phyloP scores from a whole-genome alignment of 106 monocot genomes.

The Narthecium ossifragum region DNA sequence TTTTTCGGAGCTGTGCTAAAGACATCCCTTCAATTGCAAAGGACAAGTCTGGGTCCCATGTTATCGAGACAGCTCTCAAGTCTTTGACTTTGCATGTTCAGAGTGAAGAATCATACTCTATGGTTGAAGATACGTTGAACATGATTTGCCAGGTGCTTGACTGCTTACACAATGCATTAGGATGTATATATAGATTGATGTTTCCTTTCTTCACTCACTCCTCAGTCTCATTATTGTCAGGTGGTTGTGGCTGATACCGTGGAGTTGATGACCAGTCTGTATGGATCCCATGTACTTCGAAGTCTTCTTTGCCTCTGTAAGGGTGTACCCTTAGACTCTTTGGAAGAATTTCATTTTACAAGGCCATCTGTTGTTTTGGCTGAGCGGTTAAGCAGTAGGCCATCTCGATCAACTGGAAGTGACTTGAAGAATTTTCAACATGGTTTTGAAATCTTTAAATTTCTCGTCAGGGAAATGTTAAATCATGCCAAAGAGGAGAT shows the following conservation, averaged over 20 bases:
- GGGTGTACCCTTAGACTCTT: slow-evolving; percentile 56
- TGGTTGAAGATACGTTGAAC: slow-evolving; percentile 58
- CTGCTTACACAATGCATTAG: background rate
- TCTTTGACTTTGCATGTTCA: slow-evolving; percentile 53
- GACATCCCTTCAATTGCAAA: slow-evolving; percentile 54
- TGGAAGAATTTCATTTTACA: slow-evolving; percentile 63
- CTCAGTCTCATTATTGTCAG: no score
- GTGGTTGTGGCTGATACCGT: slow-evolving; percentile 50
- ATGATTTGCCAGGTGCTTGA: slow-evolving; percentile 63
- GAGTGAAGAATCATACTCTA: slow-evolving; percentile 40
- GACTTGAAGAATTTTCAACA: slow-evolving; percentile 21
- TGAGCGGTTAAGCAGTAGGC: slow-evolving; percentile 44
- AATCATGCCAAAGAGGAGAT: slow-evolving; percentile 54
- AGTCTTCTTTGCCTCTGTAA: slow-evolving; percentile 91
- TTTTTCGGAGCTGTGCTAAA: slow-evolving; percentile 37
- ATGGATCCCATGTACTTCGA: slow-evolving; percentile 91
- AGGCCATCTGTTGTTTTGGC: slow-evolving; percentile 53
- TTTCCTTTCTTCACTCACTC: slow-evolving; percentile 3
- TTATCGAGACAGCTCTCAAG: slow-evolving; percentile 81
- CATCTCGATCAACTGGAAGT: slow-evolving; percentile 13
- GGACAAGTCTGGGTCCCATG: slow-evolving; percentile 86
- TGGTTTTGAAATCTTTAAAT: slow-evolving; percentile 56
- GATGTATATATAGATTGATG: slow-evolving; percentile 1
- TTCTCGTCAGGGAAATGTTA: slow-evolving; percentile 54
- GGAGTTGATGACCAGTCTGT: slow-evolving; percentile 50